These are phyloP conservation scores for Alternaria arborescens DNA, from an alignment of 2,329 filamentous ascomycete genomes.

Conservation along the genomic window DNA sequence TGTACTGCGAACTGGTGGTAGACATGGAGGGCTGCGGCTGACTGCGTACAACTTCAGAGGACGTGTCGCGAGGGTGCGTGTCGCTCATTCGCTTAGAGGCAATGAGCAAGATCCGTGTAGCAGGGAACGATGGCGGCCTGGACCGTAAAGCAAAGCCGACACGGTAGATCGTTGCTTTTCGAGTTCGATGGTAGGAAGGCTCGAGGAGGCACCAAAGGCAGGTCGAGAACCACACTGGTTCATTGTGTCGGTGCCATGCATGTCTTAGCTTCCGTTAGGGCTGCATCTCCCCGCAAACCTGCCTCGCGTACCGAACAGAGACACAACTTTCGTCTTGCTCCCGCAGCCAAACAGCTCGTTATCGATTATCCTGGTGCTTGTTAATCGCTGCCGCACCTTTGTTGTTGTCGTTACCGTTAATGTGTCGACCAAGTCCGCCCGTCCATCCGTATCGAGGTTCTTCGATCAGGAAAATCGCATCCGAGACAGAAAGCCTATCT, in stretches of 20 bases:
- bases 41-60: conserved; percentile 33
- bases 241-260: conserved; percentile 26
- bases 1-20: conserved; percentile 42
- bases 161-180: conserved; percentile 29
- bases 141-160: conserved; percentile 30
- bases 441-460: not conserved
- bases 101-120: conserved; percentile 25
- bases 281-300: conserved; percentile 34
- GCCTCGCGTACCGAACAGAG: not conserved
- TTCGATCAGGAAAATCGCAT: not conserved
- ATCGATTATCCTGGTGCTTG: not conserved
- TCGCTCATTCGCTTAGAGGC: conserved; percentile 32
- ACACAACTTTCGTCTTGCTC: not conserved
- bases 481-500: not conserved
- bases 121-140: conserved; percentile 30
- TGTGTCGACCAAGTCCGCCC: not conserved
- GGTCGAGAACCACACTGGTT: conserved; percentile 27
- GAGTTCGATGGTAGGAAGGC: conserved; percentile 28
- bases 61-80: conserved; percentile 24
- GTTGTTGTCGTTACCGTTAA: too few species aligned
- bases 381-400: not conserved
- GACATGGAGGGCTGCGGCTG: conserved; percentile 41
- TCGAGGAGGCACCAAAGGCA: conserved; percentile 32
- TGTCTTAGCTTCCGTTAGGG: conserved; percentile 35
- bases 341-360: not conserved